Percentiles rank a stretch among this genome's conserved stretches.
Conservation (phyloP, 768 basidiomycete species). For the Phallus indusiatus region DNA sequence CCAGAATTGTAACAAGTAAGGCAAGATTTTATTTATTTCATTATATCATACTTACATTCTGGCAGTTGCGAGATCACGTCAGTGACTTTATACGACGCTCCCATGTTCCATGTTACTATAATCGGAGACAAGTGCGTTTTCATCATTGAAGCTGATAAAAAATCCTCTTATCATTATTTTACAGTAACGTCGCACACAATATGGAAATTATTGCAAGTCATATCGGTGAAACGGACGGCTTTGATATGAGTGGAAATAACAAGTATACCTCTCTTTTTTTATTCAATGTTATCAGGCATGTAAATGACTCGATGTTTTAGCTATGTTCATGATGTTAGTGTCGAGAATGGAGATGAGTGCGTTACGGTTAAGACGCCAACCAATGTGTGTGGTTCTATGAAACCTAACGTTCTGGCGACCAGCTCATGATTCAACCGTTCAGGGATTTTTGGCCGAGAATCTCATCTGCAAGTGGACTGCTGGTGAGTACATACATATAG, state of each 20-base stretch:
- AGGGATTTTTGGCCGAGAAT: constrained; percentile 16
- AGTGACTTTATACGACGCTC: not conserved
- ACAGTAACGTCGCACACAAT: constrained; percentile 18
- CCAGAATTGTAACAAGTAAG: constrained; percentile 16
- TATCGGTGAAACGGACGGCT: constrained; percentile 20
- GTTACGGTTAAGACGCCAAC: constrained; percentile 26
- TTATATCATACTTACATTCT: not conserved
- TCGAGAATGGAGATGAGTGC: constrained; percentile 26
- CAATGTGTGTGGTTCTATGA: not conserved
- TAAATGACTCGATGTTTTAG: constrained; percentile 9
- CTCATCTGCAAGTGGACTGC: constrained; percentile 15
- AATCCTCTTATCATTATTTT: not conserved
- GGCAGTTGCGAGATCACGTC: not conserved
- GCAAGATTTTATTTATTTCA: not conserved
- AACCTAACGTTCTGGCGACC: not conserved
- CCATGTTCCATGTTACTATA: constrained; percentile 20
- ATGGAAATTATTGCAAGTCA: constrained; percentile 18
- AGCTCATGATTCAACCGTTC: not conserved
- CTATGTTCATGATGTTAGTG: constrained; percentile 23
- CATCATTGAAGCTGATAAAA: not conserved
- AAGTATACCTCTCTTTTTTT: constrained; percentile 11
- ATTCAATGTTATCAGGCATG: constrained; percentile 7
- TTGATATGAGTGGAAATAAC: constrained; percentile 22
- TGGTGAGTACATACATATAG: not conserved
- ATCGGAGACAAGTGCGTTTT: constrained; percentile 10